Conservation (phyloP, 768 basidiomycete genomes). For the Amanita rubescens region DNA sequence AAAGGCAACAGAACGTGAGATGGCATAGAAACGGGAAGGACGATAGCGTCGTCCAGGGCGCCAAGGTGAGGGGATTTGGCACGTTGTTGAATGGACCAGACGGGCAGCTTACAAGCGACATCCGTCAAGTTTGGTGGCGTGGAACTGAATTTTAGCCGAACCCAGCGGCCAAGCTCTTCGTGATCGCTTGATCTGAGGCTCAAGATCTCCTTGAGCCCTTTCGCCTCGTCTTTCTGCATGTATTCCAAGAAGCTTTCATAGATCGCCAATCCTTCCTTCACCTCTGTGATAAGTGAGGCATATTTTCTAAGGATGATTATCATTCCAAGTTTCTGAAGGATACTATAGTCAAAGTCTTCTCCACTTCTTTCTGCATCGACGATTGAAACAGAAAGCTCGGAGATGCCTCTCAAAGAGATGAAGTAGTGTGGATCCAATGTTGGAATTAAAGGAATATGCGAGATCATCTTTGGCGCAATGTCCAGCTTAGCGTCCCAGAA, state of each 20-base stretch:
- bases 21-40: constrained; percentile 11
- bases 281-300: no score
- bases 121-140: constrained; percentile 10
- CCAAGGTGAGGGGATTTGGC: constrained; percentile 11
- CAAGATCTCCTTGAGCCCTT: constrained; percentile 11
- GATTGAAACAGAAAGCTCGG: constrained; percentile 18
- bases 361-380: constrained; percentile 3
- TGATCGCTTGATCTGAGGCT: constrained; percentile 13
- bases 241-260: no score
- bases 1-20: no score
- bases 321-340: no score
- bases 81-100: constrained; percentile 21
- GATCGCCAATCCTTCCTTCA: constrained; percentile 18
- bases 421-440: not conserved
- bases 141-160: constrained; percentile 13
- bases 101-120: constrained; percentile 23
- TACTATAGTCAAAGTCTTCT: constrained; percentile 13
- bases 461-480: not conserved
- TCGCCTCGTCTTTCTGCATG: constrained; percentile 6
- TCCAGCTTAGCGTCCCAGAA: not conserved
- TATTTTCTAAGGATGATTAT: no score
- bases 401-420: constrained; percentile 23
- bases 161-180: constrained; percentile 25
- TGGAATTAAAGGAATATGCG: not conserved
- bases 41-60: constrained; percentile 10